Conservation (phyloP, 176 grass and related monocot species). For the Thalia dealbata region DNA sequence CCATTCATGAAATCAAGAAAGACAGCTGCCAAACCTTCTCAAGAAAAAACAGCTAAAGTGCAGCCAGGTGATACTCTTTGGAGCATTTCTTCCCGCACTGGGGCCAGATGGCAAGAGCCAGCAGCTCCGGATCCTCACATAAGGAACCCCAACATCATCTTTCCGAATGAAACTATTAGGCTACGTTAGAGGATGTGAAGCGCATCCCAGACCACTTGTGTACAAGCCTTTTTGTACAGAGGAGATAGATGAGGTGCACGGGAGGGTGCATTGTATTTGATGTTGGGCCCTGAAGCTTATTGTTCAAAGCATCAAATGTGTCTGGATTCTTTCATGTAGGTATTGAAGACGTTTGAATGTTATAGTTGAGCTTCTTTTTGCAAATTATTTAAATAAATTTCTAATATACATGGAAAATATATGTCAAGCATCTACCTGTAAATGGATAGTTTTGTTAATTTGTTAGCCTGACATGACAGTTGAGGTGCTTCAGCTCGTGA, state of each 20-base stretch:
- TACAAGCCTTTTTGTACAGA: constrained; percentile 3
- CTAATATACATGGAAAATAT: neutral
- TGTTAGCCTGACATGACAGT: neutral
- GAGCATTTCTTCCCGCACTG: constrained; percentile 79
- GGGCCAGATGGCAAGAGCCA: constrained; percentile 41
- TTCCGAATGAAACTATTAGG: constrained; percentile 54
- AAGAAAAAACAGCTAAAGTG: constrained; percentile 14
- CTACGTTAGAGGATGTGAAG: constrained; percentile 26
- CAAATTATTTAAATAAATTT: neutral
- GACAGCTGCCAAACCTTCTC: constrained; percentile 27
- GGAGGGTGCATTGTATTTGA: neutral
- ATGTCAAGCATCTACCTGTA: neutral
- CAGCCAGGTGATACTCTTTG: constrained; percentile 67
- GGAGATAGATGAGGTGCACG: neutral
- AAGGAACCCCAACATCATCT: constrained; percentile 74
- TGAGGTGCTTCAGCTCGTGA: neutral
- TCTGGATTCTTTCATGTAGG: neutral
- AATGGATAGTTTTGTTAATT: neutral
- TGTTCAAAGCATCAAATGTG: neutral
- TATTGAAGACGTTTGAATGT: neutral
- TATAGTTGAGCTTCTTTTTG: neutral
- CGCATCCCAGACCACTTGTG: neutral
- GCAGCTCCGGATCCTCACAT: constrained; percentile 37
- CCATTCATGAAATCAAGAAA: constrained; percentile 86
- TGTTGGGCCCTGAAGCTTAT: neutral